Conservation (phyloP, 1,139 yeast species). For the Yamadazyma friedrichii region DNA sequence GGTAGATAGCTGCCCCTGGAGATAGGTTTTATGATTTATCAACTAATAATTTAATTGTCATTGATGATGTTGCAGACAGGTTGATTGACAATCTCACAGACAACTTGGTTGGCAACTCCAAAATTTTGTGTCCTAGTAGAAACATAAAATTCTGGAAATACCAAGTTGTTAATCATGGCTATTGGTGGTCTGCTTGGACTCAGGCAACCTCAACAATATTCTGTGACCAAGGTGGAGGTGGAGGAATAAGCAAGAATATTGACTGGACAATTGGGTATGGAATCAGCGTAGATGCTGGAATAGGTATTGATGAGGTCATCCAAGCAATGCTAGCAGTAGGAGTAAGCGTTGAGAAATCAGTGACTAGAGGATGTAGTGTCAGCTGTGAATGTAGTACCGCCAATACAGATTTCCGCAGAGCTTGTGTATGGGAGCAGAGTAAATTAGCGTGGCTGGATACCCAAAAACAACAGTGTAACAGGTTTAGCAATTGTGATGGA, state of each 20-base stretch:
- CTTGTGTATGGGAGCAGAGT: conserved; percentile 3
- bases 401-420: not conserved
- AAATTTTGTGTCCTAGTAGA: not conserved
- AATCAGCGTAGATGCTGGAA: conserved; percentile 1
- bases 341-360: not conserved
- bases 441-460: conserved; percentile 1
- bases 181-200: conserved; percentile 5
- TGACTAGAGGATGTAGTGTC: not conserved
- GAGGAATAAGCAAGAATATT: conserved; percentile 1
- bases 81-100: not conserved
- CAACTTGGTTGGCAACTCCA: not conserved
- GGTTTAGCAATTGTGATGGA: conserved; percentile 1
- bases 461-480: conserved; percentile 1
- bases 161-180: conserved; percentile 4
- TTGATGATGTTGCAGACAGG: not conserved
- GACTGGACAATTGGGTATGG: conserved; percentile 4
- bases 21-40: not conserved
- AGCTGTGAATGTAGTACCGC: not conserved
- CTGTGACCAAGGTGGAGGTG: conserved; percentile 4
- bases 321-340: not conserved
- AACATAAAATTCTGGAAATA: not conserved
- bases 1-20: not conserved
- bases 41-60: not conserved
- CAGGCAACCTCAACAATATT: conserved; percentile 1
- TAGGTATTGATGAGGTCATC: conserved; percentile 1